Evolutionary conservation across 208 protist genomes (phyloP), one percentile per base, ranked within the genome.

Genomic region (Baffinella frigidus): DNA sequence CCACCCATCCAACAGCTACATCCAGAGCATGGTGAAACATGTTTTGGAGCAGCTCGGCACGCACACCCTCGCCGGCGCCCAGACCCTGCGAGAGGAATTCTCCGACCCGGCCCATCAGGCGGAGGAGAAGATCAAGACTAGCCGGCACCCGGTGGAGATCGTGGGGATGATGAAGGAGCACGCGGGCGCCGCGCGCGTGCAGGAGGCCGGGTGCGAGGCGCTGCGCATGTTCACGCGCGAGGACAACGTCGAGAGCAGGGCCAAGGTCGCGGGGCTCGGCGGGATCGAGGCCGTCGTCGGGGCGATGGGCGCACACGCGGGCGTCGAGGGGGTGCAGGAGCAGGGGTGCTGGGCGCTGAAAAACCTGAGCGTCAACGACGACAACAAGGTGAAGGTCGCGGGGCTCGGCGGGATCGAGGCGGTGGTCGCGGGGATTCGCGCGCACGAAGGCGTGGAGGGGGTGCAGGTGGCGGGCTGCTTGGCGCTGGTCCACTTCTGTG

Each of bases 311-410:
- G 33, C 20, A 30, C 71, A 80, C 41, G 39, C 71, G 30, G 71
- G 39, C 24, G 24, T 24, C 24, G 39, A 36, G 33, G 11, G 24
- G 20, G 48, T 92, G 30, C 89, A 81, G 62, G 48, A 71, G 35
- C n/a, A 92, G 89, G 89, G 20, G 30, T 92, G 89, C 89, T 30
- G 36, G 89, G 89, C 48, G 89, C 61, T 92, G 30, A 41, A 39
- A 17, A 81, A 64, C 89, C 68, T 92, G 11, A 67, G 64, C 33
- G 62, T 92, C 7, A 74, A 92, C 67, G n/a, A 3, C 33, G 43
- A 51, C 17, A 92, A 92, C 89, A 33, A 92, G 4, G 89, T 81
- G 39, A 92, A 92, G 48, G 81, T 92, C 24, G 38, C 48, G 35
- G n/a, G 17, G 62, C 30, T 39, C 39, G 68, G 89, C 17, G 89